Conservation (phyloP, 2,329 filamentous ascomycete species). For the Gnomoniopsis smithogilvyi region DNA sequence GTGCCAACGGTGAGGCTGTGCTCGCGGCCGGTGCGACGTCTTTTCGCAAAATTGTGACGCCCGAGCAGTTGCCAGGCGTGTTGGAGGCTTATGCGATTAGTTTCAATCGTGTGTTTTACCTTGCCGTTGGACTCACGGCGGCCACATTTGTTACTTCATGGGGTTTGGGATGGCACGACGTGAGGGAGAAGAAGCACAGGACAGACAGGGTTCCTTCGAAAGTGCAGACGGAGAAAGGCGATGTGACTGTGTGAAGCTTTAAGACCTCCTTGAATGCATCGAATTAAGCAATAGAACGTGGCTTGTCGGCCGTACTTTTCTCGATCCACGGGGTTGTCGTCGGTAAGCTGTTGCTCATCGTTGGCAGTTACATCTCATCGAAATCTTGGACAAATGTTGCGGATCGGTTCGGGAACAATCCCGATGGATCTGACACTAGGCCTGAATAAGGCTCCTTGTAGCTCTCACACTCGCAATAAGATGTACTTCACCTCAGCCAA, state of each 20-base stretch:
- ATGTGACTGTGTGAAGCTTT: not conserved
- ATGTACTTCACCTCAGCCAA: not conserved
- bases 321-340: not conserved
- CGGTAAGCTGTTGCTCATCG: not conserved
- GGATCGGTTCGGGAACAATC: not conserved
- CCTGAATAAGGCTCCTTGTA: not conserved
- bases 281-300: no score
- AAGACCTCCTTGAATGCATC: not conserved
- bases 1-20: constrained; percentile 25
- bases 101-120: constrained; percentile 36
- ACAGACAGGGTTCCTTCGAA: not conserved
- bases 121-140: constrained; percentile 31
- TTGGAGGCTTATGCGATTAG: constrained; percentile 34
- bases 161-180: constrained; percentile 44
- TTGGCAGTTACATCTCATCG: not conserved
- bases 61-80: constrained; percentile 29
- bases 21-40: constrained; percentile 34
- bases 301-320: no score
- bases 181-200: constrained; percentile 32
- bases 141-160: constrained; percentile 32
- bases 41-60: constrained; percentile 31
- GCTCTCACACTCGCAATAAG: no score
- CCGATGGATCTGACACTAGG: not conserved
- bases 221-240: not conserved
- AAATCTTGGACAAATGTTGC: no score